A percentile compares a stretch with the other conserved stretches of the same genome.
phyloP scores from a whole-genome alignment of 1,284 basidiomycete genomes.

The Leucoagaricus sp. region DNA sequence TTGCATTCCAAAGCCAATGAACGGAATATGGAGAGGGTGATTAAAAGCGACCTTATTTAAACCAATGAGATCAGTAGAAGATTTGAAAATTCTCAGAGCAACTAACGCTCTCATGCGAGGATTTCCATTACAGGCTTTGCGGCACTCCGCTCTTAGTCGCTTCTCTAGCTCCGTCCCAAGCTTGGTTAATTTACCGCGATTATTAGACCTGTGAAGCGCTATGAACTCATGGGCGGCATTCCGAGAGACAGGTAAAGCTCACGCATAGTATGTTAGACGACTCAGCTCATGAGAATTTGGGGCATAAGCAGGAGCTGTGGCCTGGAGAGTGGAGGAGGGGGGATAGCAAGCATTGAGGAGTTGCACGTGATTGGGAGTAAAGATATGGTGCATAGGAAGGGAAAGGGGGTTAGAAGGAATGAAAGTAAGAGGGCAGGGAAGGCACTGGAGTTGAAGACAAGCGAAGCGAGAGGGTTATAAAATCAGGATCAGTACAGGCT shows the following conservation, averaged over 20 bases:
- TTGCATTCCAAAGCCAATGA: constrained; percentile 90
- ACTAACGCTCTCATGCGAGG: constrained; percentile 81
- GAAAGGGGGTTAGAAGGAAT: no score
- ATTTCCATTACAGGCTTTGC: constrained; percentile 71
- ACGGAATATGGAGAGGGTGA: constrained; percentile 86
- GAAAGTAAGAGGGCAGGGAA: constrained; percentile 6
- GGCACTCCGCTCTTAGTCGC: constrained; percentile 68
- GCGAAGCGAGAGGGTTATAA: background rate
- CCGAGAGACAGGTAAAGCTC: constrained; percentile 16
- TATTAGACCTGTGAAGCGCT: constrained; percentile 55
- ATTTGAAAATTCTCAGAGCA: constrained; percentile 3
- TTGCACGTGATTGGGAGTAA: constrained; percentile 84
- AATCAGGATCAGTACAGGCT: background rate
- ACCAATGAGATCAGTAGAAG: constrained; percentile 7
- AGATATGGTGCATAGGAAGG: constrained; percentile 53
- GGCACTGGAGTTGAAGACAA: background rate
- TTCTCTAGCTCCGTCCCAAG: constrained; percentile 85
- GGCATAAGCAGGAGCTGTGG: constrained; percentile 78
- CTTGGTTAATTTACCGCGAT: constrained; percentile 88
- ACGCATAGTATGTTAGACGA: constrained; percentile 90
- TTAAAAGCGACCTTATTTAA: constrained; percentile 69
- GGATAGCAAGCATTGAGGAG: constrained; percentile 94
- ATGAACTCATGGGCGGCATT: constrained; percentile 14
- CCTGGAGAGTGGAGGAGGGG: constrained; percentile 69
- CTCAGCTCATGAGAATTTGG: constrained; percentile 92